Base-by-base conservation (phyloP, 169 alveolate species). In the Plasmodium ovale region DNA sequence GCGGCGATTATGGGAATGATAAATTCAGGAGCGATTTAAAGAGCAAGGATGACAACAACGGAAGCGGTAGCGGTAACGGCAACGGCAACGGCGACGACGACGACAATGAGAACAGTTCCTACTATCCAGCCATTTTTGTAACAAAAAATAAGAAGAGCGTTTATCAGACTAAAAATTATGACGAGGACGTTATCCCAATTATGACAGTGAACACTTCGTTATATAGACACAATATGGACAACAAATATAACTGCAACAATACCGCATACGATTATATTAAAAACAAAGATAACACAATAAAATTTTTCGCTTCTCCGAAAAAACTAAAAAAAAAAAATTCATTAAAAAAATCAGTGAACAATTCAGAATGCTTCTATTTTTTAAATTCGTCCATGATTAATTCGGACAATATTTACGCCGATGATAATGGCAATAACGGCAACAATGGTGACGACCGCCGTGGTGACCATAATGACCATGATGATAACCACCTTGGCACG, bases 291-390 rank as follows among this genome's bases (percentile, higher is more conserved):
- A 68, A 85, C 27, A 85, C 91, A 27, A 68, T 85, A 56, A 85
- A 85, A 59, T 85, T 85, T 67, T 69, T 85, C 69, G 85, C 91
- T 47, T 85, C 91, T 31, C 91, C 91, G 19, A 85, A 85, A 71
- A 70, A 67, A 85, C 54, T 35, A 39, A 85, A 64, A 68, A 85
- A 70, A 31, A 79, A 67, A 12, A 58, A 85, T 56, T 85, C 91
- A 2, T 12, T 29, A 42, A 85, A 70, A 85, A 85, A 70, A 37
- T 85, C 91, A 9, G 44, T 85, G 31, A 82, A 82, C 37, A 79
- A 79, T 79, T 64, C 82, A 19, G 84, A 82, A 14, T 51, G 44
- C 58, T 77, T 77, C 42, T 65, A 82, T 82, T 67, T 51, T 70
- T 65, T 82, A 37, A 82, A 65, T 53, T 64, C 79, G 12, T 65